Evolutionary conservation across 2,329 filamentous ascomycete genomes (phyloP).

Genomic region (Diaporthe ilicicola): DNA sequence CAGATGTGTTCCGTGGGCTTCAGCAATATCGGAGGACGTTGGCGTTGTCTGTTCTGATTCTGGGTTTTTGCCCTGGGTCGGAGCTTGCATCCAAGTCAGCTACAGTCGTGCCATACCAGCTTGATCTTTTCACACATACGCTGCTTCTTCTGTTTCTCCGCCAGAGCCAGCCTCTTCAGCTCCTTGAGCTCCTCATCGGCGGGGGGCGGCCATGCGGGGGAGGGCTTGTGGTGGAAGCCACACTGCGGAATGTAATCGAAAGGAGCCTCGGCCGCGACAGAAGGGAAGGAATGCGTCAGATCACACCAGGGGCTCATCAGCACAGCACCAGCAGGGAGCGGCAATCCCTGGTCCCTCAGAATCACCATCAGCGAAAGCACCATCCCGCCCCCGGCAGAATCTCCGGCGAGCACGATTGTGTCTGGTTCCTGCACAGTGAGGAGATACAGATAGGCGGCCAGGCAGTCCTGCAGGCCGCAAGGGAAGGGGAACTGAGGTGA

Average conservation of each 20-base stretch:
- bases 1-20: conserved; percentile 47
- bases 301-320: conserved; percentile 97
- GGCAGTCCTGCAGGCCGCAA: conserved; percentile 87
- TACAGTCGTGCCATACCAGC: conserved; percentile 40
- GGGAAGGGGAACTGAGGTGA: conserved; percentile 96
- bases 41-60: conserved; percentile 14
- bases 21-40: conserved; percentile 35
- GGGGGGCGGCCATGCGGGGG: conserved; percentile 89
- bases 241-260: conserved; percentile 88
- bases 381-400: conserved; percentile 95
- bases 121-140: conserved; percentile 7
- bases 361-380: conserved; percentile 80
- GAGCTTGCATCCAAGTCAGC: conserved; percentile 35
- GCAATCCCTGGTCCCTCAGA: conserved; percentile 82
- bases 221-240: conserved; percentile 92
- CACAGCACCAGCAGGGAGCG: conserved; percentile 87
- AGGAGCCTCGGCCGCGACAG: conserved; percentile 75
- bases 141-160: conserved; percentile 48
- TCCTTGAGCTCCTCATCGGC: conserved; percentile 76
- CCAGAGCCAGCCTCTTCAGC: conserved; percentile 56
- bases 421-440: conserved; percentile 78
- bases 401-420: conserved; percentile 87
- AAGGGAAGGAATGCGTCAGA: conserved; percentile 93
- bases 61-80: conserved; percentile 18
- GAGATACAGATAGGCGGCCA: conserved; percentile 87